These are phyloP conservation scores for Gleditsia sinensis DNA, from an alignment of 306 rosid species.

Conservation along the genomic window DNA sequence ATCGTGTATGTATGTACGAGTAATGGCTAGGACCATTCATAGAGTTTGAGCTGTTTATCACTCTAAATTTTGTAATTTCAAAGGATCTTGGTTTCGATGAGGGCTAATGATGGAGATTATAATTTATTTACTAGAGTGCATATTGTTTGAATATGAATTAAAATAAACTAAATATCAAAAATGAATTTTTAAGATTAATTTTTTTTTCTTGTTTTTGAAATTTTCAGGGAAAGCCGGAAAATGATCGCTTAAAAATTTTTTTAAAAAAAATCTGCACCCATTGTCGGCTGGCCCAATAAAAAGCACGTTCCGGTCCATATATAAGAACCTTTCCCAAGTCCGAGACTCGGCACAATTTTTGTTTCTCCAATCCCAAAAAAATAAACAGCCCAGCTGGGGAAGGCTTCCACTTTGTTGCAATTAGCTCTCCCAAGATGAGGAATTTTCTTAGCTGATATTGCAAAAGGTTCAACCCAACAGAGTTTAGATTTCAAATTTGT, in stretches of 20 bases:
- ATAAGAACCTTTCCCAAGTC: not conserved
- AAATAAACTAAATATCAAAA: too few relatives aligned
- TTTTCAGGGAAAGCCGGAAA: too few relatives aligned
- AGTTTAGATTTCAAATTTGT: too few relatives aligned
- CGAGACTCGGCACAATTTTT: not conserved
- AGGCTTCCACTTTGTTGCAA: too few relatives aligned
- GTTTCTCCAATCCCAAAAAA: too few relatives aligned
- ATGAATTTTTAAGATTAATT: too few relatives aligned
- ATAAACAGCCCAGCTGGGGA: not conserved
- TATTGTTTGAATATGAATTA: too few relatives aligned
- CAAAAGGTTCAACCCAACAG: not conserved
- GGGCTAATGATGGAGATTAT: conserved; percentile 18
- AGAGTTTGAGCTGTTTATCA: not conserved
- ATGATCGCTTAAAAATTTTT: too few relatives aligned
- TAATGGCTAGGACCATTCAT: not conserved
- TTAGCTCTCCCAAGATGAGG: not conserved
- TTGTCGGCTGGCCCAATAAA: not conserved
- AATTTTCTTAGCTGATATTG: conserved; percentile 18
- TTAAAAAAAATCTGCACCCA: not conserved
- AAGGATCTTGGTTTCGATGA: not conserved
- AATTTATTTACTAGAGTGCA: too few relatives aligned
- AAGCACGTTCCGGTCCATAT: not conserved
- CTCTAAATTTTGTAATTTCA: conserved; percentile 13
- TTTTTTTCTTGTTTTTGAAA: too few relatives aligned
- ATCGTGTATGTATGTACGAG: not conserved